phyloP scores from a whole-genome alignment of 257 asterid species.

The Handroanthus guayacan region DNA sequence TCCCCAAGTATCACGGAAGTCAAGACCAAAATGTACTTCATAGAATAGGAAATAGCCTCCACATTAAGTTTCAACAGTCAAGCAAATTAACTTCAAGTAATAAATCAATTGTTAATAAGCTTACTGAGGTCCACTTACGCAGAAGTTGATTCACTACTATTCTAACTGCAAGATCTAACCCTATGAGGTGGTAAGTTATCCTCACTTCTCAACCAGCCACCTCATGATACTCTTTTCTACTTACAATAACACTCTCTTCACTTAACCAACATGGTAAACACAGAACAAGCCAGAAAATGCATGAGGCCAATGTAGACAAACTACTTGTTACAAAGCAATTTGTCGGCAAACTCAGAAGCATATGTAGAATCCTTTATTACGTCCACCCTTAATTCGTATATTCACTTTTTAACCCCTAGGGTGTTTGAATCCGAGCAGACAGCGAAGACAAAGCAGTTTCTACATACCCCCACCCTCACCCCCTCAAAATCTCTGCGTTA shows the following conservation, averaged over 20 bases:
- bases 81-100: neutral
- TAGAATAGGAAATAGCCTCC: neutral
- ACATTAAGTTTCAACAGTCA: neutral
- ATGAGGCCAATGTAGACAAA: neutral
- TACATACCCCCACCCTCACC: neutral
- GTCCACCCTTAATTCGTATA: slow-evolving; percentile 5
- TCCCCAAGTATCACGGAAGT: slow-evolving; percentile 3
- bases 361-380: slow-evolving; percentile 1
- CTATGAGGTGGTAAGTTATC: slow-evolving; percentile 11
- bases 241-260: slow-evolving; percentile 1
- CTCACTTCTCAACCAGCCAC: slow-evolving; percentile 23
- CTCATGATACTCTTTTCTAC: neutral
- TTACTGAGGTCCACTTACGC: neutral
- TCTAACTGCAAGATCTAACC: neutral
- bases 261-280: slow-evolving; percentile 22
- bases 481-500: slow-evolving; percentile 5
- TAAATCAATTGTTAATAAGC: neutral
- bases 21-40: neutral
- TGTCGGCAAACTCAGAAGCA: slow-evolving; percentile 5
- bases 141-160: neutral
- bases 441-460: neutral
- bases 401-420: neutral
- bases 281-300: neutral
- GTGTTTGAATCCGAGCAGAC: neutral
- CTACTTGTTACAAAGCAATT: slow-evolving; percentile 9